Percentiles rank a stretch among this genome's conserved stretches.
These are phyloP conservation scores for Aspergillus panamensis DNA, from an alignment of 495 filamentous ascomycete genomes.

Conservation along the genomic window DNA sequence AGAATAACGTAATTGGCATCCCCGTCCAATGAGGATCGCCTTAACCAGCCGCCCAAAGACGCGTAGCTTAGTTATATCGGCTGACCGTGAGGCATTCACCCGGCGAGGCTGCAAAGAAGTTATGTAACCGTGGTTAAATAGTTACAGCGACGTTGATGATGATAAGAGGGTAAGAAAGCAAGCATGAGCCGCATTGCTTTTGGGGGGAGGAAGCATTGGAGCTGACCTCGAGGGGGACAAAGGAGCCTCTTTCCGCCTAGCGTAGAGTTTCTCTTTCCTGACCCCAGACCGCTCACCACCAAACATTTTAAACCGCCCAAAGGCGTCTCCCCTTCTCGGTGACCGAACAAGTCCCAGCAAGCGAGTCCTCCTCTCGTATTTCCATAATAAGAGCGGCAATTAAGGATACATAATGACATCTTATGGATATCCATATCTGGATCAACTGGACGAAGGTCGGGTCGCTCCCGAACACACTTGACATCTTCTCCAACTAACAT, in stretches of 20 bases:
- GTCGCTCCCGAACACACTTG: conserved; percentile 13
- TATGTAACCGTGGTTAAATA: too few relatives aligned
- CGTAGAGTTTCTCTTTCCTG: conserved; percentile 11
- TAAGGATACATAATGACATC: conserved; percentile 37
- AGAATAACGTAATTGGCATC: conserved; percentile 5
- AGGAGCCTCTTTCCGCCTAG: conserved; percentile 20
- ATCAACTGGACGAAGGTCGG: conserved; percentile 53
- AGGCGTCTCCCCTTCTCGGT: conserved; percentile 2
- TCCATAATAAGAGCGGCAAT: neutral
- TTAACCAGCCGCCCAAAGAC: neutral
- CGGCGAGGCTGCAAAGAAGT: too few relatives aligned
- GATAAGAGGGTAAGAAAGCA: neutral
- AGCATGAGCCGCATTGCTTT: neutral
- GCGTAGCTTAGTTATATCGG: neutral
- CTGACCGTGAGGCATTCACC: neutral
- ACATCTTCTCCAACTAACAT: conserved; percentile 9
- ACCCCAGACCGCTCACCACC: conserved; percentile 21
- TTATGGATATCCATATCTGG: conserved; percentile 44
- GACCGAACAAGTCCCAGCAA: conserved; percentile 18
- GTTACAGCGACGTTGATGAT: neutral
- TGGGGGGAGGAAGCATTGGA: neutral
- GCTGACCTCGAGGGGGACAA: conserved; percentile 6
- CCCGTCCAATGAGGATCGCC: conserved; percentile 1
- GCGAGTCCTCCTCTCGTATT: conserved; percentile 1
- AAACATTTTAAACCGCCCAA: conserved; percentile 14